Evolutionary conservation across 345 rosid genomes (phyloP).

Genomic region (Euphorbia lathyris): DNA sequence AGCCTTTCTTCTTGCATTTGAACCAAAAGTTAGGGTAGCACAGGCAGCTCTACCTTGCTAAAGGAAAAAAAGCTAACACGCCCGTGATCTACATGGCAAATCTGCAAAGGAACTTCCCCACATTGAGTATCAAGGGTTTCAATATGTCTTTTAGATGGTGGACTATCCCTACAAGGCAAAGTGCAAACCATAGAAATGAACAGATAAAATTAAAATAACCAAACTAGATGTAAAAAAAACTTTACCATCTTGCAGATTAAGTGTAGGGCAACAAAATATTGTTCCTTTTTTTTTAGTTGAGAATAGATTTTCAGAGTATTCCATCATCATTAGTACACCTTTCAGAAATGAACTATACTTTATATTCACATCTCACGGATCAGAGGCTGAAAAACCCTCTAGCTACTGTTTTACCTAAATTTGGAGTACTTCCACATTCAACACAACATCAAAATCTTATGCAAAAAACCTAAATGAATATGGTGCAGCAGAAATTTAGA

Average conservation of each 20-base stretch:
- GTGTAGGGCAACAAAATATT: too few species aligned
- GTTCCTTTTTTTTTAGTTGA: too few species aligned
- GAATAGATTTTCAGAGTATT: too few species aligned
- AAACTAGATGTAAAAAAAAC: not conserved
- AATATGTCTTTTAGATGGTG: constrained; percentile 46
- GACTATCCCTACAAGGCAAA: constrained; percentile 42
- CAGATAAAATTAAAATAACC: not conserved
- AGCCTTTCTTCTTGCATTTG: not conserved
- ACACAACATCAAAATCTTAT: not conserved
- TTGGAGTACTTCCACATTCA: not conserved
- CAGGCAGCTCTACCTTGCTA: constrained; percentile 38
- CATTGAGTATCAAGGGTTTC: constrained; percentile 48
- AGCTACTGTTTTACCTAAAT: not conserved
- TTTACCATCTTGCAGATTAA: too few species aligned
- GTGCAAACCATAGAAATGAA: not conserved
- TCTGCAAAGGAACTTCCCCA: constrained; percentile 43
- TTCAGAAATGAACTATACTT: too few species aligned
- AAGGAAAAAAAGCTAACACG: constrained; percentile 69
- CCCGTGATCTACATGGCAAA: constrained; percentile 62
- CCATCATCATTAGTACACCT: too few species aligned
- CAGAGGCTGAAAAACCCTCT: not conserved
- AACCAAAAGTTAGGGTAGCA: constrained; percentile 37
- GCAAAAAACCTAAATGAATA: not conserved
- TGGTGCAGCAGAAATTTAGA: not conserved
- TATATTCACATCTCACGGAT: not conserved